These are phyloP conservation scores for Ceratocystiopsis brevicomis DNA, from an alignment of 2,329 filamentous ascomycete species.

Conservation along the genomic window DNA sequence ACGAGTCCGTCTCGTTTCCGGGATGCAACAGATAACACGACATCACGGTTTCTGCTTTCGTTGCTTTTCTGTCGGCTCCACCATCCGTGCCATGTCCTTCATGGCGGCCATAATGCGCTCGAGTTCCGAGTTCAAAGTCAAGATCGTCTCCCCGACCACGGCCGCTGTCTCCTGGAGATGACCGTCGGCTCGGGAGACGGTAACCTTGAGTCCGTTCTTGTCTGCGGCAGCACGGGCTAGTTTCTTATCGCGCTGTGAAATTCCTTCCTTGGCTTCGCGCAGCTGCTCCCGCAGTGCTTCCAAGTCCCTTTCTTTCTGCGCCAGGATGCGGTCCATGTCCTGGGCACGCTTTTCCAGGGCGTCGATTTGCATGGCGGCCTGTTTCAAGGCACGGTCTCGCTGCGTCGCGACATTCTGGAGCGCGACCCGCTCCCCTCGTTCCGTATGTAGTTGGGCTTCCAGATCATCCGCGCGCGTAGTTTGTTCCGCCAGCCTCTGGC, in stretches of 20 bases:
- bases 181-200: neutral
- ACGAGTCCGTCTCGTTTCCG: no score
- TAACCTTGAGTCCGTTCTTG: neutral
- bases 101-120: neutral
- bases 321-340: no score
- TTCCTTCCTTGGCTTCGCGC: neutral
- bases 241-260: neutral
- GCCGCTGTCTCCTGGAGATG: slow-evolving; percentile 2
- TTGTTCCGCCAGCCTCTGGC: neutral
- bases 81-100: no score
- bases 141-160: slow-evolving; percentile 1
- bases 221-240: neutral
- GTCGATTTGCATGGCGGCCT: no score
- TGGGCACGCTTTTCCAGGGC: no score
- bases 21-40: no score
- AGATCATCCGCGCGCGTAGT: neutral
- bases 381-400: no score
- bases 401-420: no score
- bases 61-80: no score
- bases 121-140: neutral
- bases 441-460: neutral
- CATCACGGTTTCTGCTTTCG: no score
- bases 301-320: no score
- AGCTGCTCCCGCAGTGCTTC: no score
- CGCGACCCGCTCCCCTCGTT: neutral